Percentiles rank a stretch among this genome's conserved stretches.
Evolutionary conservation across 164 flowering plant genomes (phyloP).

Genomic region (Aristolochia contorta): DNA sequence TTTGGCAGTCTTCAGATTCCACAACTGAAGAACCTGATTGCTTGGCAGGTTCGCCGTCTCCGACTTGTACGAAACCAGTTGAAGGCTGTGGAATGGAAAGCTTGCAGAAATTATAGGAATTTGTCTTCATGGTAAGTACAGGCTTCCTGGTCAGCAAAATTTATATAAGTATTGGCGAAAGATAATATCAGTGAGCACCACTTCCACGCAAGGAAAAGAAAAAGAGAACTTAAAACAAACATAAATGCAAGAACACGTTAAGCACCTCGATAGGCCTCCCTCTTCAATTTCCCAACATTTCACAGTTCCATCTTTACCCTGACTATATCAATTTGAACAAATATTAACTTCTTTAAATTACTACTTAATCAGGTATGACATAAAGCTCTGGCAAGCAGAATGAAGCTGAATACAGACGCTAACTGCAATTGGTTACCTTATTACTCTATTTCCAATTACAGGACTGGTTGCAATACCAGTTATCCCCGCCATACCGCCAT

Average conservation of each 20-base stretch:
- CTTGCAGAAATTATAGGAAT: conserved; percentile 89
- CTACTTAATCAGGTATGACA: background rate
- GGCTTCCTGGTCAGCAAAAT: conserved; percentile 42
- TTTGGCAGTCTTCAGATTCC: conserved; percentile 3
- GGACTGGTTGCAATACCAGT: conserved; percentile 48
- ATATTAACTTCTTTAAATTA: background rate
- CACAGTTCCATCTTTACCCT: conserved; percentile 89
- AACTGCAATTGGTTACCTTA: conserved; percentile 40
- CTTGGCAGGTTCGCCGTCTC: conserved; percentile 5
- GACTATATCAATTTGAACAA: conserved; percentile 31
- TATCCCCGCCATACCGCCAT: conserved; percentile 75
- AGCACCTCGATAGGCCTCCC: conserved; percentile 44
- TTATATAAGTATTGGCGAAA: background rate
- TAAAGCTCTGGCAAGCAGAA: background rate
- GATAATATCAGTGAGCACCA: no score
- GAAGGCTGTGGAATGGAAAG: conserved; percentile 55
- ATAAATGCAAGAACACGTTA: background rate
- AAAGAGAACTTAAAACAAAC: background rate
- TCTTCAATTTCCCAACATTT: conserved; percentile 76
- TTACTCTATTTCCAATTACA: conserved; percentile 48
- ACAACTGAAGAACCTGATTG: conserved; percentile 2
- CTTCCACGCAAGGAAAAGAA: no score
- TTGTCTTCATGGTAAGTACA: conserved; percentile 46
- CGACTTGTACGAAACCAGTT: conserved; percentile 16
- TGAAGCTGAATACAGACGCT: background rate